These are phyloP conservation scores for Euphorbia tirucalli DNA, from an alignment of 345 rosid species.

Conservation along the genomic window DNA sequence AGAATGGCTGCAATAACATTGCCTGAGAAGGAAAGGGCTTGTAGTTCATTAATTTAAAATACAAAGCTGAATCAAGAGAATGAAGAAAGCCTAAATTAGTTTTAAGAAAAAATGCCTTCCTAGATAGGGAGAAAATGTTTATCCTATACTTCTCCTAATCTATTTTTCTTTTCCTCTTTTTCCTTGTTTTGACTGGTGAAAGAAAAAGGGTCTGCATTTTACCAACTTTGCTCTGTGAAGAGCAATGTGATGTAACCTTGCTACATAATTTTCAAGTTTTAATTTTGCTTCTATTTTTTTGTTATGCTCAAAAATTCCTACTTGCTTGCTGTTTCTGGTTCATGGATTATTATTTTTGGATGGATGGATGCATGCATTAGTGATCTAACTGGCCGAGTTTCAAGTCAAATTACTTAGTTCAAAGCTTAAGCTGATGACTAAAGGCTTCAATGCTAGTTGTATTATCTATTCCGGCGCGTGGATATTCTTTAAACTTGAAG, in stretches of 20 bases:
- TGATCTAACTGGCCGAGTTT: no score
- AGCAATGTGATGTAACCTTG: slow-evolving; percentile 13
- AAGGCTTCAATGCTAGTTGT: no score
- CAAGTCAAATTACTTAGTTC: background rate
- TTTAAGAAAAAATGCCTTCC: background rate
- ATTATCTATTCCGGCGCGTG: no score
- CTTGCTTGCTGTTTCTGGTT: no score
- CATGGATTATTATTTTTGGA: no score
- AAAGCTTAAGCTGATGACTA: no score
- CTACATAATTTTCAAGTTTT: background rate
- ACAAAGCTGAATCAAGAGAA: background rate
- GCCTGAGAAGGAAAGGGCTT: background rate
- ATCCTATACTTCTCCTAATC: background rate
- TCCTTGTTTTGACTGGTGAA: slow-evolving; percentile 3
- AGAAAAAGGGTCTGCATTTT: slow-evolving; percentile 1
- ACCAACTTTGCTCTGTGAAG: slow-evolving; percentile 7
- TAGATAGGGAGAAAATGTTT: slow-evolving; percentile 3
- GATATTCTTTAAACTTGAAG: no score
- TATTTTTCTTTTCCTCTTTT: background rate
- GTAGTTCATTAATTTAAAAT: background rate
- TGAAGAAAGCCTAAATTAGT: slow-evolving; percentile 4
- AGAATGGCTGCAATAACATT: background rate
- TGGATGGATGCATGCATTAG: no score
- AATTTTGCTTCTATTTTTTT: background rate
- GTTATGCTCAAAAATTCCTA: no score